Evolutionary conservation across 2,329 filamentous ascomycete species (phyloP), one percentile per base, ranked within the genome.

Genomic region (Paraphoma sp.): DNA sequence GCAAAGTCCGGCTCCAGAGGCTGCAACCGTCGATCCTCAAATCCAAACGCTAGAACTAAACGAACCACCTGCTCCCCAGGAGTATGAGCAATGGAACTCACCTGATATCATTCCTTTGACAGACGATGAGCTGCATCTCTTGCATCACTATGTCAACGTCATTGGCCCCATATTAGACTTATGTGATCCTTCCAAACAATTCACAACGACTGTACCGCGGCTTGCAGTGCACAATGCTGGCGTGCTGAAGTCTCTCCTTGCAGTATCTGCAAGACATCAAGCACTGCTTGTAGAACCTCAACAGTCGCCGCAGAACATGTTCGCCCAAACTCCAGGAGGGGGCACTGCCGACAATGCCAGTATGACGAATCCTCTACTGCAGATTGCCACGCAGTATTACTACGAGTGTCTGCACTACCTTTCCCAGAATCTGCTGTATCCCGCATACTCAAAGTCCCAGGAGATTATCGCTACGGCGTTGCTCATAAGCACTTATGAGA

Each of bases 401-500:
- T 84, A 86, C 62, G 84, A 88, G 64, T 87, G 86, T 0, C 75
- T 89, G 0, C 83, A 86, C 48, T 89, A 88, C 57, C 76, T 88
- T 0, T 84, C 86, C 48, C 82, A 83, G 36, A 85, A 86, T 0
- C 82, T 89, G 71, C 79, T 83, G 10, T 86, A 85, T 61, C 78
- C 82, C 1, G 83, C 81, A 0, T 89, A 88, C 65, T 83, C 83
- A 6, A 81, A 80, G 45, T 86, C 83, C 29, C 78, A 79, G 11
- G 86, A 89, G 64, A 76, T 89, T 0, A 78, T 87, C 29, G 82
- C 84, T 0, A 89, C 86, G 0, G 82, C 85, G 0, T 74, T 88
- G 0, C 79, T 88, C 14, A 84, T 89, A 30, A 87, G 84, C 11
- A 85, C 84, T 0, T 89, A 88, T 60, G 86, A 89, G 70, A 89